phyloP scores from a whole-genome alignment of 306 rosid species.

The Rosa persica region DNA sequence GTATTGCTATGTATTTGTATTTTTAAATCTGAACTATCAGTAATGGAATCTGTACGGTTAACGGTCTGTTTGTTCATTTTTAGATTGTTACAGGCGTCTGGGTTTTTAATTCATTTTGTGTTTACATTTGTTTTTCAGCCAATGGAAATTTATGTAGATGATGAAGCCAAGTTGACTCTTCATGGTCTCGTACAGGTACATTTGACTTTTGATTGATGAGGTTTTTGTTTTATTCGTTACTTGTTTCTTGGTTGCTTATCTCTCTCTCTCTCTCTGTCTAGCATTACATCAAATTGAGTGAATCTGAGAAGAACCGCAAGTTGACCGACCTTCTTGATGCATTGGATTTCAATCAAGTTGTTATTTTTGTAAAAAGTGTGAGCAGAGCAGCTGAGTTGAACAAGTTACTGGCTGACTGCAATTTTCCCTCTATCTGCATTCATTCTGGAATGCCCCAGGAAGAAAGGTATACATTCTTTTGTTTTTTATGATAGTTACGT shows the following conservation, averaged over 20 bases:
- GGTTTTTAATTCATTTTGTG: slow-evolving; percentile 5
- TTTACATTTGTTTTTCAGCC: slow-evolving; percentile 50
- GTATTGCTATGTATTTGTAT: not conserved
- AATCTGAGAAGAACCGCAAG: slow-evolving; percentile 71
- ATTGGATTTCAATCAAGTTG: slow-evolving; percentile 75
- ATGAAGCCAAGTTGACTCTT: slow-evolving; percentile 78
- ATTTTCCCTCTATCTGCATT: slow-evolving; percentile 74
- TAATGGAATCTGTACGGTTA: not conserved
- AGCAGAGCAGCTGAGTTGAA: slow-evolving; percentile 70
- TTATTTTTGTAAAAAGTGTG: slow-evolving; percentile 75
- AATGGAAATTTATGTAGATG: slow-evolving; percentile 78
- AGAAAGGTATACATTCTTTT: slow-evolving; percentile 51
- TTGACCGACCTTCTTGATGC: slow-evolving; percentile 83
- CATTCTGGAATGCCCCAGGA: slow-evolving; percentile 86
- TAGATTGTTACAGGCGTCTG: not conserved
- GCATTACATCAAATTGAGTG: slow-evolving; percentile 72
- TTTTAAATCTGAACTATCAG: not conserved
- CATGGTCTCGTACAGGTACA: slow-evolving; percentile 77
- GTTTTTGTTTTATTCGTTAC: slow-evolving; percentile 4
- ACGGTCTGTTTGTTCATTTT: not conserved
- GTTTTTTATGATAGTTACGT: not conserved
- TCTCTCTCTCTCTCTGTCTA: slow-evolving; percentile 13
- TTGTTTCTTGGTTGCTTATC: slow-evolving; percentile 14
- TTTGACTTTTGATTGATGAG: not conserved
- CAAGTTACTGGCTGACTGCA: slow-evolving; percentile 70